phyloP scores from a whole-genome alignment of 768 basidiomycete genomes.

The Amanita fuliginea region DNA sequence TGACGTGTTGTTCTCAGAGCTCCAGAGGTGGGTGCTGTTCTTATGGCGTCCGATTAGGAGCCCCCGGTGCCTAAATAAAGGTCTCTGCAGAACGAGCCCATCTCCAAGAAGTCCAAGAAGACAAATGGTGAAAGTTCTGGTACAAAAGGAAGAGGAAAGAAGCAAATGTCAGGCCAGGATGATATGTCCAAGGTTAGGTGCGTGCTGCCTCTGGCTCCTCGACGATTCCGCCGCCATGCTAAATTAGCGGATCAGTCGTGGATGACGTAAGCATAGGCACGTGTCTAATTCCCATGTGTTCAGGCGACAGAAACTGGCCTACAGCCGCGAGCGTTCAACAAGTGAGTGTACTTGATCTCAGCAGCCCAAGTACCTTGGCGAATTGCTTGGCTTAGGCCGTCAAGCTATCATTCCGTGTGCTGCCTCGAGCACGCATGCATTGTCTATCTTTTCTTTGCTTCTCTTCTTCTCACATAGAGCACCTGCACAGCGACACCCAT shows the following conservation, averaged over 20 bases:
- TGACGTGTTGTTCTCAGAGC: background rate
- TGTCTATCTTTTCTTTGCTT: constrained; percentile 55
- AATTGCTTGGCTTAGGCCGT: constrained; percentile 11
- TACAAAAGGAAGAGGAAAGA: constrained; percentile 8
- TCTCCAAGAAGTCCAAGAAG: constrained; percentile 29
- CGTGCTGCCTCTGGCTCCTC: background rate
- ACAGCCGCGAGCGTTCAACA: constrained; percentile 7
- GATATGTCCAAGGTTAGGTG: background rate
- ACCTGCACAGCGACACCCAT: constrained; percentile 39
- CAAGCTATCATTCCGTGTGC: background rate
- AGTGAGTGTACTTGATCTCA: constrained; percentile 12
- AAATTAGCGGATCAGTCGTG: constrained; percentile 1
- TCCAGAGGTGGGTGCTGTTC: background rate
- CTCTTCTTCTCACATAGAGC: constrained; percentile 37
- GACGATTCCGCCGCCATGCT: background rate
- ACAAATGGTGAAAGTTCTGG: constrained; percentile 10
- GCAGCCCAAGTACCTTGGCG: constrained; percentile 11
- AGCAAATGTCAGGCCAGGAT: constrained; percentile 2
- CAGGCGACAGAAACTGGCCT: constrained; percentile 11
- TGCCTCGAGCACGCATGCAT: constrained; percentile 32
- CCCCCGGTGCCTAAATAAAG: background rate
- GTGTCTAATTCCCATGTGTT: constrained; percentile 4
- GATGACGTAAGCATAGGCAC: background rate
- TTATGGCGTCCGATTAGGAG: background rate
- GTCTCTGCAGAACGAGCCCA: background rate